phyloP scores from a whole-genome alignment of 2,329 filamentous ascomycete genomes.

The Fusarium bulbicola region DNA sequence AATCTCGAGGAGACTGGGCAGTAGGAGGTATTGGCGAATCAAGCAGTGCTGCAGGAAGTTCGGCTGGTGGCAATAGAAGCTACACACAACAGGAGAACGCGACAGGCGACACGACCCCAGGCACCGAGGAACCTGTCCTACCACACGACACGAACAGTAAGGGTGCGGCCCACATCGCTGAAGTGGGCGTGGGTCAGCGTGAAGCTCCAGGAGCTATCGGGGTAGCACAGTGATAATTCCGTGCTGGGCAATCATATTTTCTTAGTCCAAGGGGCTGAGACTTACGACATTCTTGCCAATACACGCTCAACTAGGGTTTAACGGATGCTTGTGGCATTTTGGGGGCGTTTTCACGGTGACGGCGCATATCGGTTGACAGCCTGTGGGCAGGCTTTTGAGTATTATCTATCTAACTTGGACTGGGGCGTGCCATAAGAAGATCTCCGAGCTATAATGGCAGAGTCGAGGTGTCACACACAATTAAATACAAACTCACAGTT shows the following conservation, averaged over 20 bases:
- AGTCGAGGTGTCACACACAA: neutral
- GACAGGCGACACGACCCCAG: neutral
- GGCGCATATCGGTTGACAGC: conserved; percentile 22
- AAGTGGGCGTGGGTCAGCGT: neutral
- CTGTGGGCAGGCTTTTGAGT: conserved; percentile 12
- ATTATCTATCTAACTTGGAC: neutral
- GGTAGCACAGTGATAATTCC: conserved; percentile 7
- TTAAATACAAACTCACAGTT: neutral
- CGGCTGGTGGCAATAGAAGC: conserved; percentile 2
- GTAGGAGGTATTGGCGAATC: neutral
- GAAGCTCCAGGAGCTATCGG: neutral
- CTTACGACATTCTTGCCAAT: conserved; percentile 1
- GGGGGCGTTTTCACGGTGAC: conserved; percentile 14
- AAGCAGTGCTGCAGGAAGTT: conserved; percentile 14
- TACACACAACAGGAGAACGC: neutral
- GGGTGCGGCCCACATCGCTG: neutral
- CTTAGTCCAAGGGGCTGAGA: neutral
- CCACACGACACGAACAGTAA: neutral
- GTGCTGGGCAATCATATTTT: neutral
- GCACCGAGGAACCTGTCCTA: neutral
- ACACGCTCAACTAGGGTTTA: neutral
- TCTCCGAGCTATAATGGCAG: neutral
- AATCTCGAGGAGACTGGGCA: conserved; percentile 27
- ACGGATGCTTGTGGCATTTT: conserved; percentile 2
- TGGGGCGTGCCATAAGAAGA: neutral